Base-by-base conservation (phyloP, 352 stramenopile genomes). In the Pythium vanterpoolii region DNA sequence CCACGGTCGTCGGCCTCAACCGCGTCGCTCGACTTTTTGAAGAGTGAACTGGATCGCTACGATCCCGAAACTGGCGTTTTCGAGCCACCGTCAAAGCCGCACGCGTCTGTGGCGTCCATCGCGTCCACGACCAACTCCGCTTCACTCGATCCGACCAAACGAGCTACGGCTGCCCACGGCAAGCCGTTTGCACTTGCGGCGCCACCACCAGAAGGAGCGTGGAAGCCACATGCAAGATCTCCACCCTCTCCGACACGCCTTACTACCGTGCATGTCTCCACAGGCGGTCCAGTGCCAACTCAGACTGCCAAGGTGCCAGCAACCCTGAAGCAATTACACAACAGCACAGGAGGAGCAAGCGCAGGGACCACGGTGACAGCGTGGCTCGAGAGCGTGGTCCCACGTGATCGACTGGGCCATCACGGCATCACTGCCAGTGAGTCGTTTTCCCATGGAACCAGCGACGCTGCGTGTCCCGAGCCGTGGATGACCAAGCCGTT, bases 11-110 rank as follows among this genome's bases (percentile, higher is more conserved):
- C 63, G 10, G 36, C 52, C 1, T 54, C 58, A 5, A 62, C 56
- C 24, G 73, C 73, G n/a, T 86, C 79, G 46, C 57, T 90, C 5
- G 78, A 72, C 33, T 79, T 87, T 23, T 67, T 89, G 24, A 69
- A 79, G n/a, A 71, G 68, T 39, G 78, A 79, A 27, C 68, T 92
- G 27, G 70, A 83, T 62, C 79, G 82, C 39, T 91, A 87, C 44
- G 76, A 85, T 18, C 70, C 54, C 59, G 68, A 83, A 21, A 69
- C 58, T 0, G 64, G 64, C 8, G 47, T 68, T 0, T 72, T 72
- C 23, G 49, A 61, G 23, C 45, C 50, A 14, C 0, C 53, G 16
- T 44, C 62, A 0, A 64, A 59, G 30, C 42, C 56, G 3, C 36
- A 42, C 28, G 52, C 63, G 28, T 60, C 57, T 7, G 50, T 58